Percentiles rank a stretch among this genome's conserved stretches.
Evolutionary conservation across 2,329 filamentous ascomycete genomes (phyloP).

Genomic region (Aspergillus uvarum): DNA sequence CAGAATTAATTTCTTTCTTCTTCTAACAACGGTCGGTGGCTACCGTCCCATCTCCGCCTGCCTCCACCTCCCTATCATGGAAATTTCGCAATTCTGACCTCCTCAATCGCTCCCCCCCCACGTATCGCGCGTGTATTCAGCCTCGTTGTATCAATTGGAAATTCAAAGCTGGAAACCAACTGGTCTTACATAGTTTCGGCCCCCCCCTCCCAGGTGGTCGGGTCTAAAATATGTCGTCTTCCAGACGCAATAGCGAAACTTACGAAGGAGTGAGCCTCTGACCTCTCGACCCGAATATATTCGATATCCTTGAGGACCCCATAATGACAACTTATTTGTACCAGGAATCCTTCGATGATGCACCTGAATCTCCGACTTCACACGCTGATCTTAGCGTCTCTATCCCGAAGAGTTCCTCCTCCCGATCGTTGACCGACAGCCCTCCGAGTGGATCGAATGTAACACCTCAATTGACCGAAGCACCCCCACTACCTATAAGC

Average conservation of each 20-base stretch:
- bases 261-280: conserved; percentile 42
- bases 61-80: conserved; percentile 19
- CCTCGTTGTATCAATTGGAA: conserved; percentile 4
- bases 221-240: conserved; percentile 26
- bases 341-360: conserved; percentile 82
- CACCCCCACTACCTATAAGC: conserved; percentile 29
- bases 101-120: not conserved
- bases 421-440: conserved; percentile 60
- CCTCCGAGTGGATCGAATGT: conserved; percentile 40
- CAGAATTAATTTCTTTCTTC: not conserved
- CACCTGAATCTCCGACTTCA: conserved; percentile 49
- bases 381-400: conserved; percentile 30
- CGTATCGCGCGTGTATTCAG: conserved; percentile 1
- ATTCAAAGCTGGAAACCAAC: conserved; percentile 8
- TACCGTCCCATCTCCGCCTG: conserved; percentile 6
- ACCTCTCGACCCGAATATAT: not conserved
- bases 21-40: conserved; percentile 9
- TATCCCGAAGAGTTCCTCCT: conserved; percentile 48
- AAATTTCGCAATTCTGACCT: conserved; percentile 11
- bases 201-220: conserved; percentile 18
- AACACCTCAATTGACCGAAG: conserved; percentile 39
- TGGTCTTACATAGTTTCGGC: conserved; percentile 2
- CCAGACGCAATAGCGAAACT: conserved; percentile 42
- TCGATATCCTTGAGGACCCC: conserved; percentile 12
- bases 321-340: conserved; percentile 7